Base-by-base conservation (phyloP, 176 grass and related monocot species). In the Musa schizocarpa region DNA sequence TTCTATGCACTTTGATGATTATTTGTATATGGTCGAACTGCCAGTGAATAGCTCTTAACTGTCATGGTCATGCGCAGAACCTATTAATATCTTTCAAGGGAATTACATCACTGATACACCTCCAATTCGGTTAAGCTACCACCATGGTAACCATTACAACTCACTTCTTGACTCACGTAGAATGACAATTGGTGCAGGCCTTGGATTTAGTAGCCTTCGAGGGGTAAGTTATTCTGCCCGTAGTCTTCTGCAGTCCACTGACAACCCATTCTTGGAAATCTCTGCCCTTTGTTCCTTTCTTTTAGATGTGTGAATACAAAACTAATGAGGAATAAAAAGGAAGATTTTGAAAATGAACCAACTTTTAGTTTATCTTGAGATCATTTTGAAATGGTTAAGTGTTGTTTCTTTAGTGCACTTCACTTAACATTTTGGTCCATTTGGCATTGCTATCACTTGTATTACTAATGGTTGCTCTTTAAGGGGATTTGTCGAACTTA, bases 41-140 rank as follows among this genome's bases (percentile, higher is more conserved):
- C 13, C 23, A 29, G 9, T 68, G 10, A 57, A 73, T 1, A 75
- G 25, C 63, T 70, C 61, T 57, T 76, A 80, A 56, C 20, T 65
- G 10, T 53, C 91, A 78, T 80, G 11, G 11, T 79, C 80, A 67
- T 61, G 52, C 81, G 81, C 96, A 99, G 96, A 99, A 19, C 91
- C 96, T 65, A 92, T 99, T 82, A 99, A 99, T 76, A 99, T 99
- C 80, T 99, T 95, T 86, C 96, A 99, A 79, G 91, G 96, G 87
- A 99, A 76, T 72, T 99, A 99, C 84, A 69, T 88, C 63, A 99
- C 96, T 63, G 91, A 99, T 25, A 72, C 84, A 77, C 96, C 96
- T 76, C 91, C 91, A 50, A 91, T 99, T 82, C 88, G 91, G 77
- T 82, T 99, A 80, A 95, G 91, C 83, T 99, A 88, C 80, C 96